phyloP scores from a whole-genome alignment of 306 rosid genomes.

The Malus asiatica region DNA sequence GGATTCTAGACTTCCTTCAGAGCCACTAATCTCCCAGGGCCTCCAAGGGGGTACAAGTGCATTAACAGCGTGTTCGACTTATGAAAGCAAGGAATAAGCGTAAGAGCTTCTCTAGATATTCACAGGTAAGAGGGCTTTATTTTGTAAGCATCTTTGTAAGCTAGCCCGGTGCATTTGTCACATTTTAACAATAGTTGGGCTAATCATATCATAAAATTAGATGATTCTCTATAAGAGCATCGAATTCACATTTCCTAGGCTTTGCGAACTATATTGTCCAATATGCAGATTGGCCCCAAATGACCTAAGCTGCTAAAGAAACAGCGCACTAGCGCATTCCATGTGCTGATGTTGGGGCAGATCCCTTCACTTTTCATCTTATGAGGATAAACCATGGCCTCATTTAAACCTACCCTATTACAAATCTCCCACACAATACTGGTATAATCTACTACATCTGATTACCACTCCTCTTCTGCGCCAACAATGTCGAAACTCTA shows the following conservation, averaged over 20 bases:
- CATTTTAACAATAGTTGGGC: background rate
- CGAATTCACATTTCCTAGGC: constrained; percentile 4
- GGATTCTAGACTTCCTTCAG: too few species aligned
- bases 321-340: constrained; percentile 64
- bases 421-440: constrained; percentile 69
- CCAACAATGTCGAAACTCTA: constrained; percentile 42
- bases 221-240: too few species aligned
- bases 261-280: constrained; percentile 54
- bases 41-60: too few species aligned
- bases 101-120: too few species aligned
- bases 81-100: too few species aligned
- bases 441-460: constrained; percentile 62
- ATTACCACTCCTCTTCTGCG: constrained; percentile 42
- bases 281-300: constrained; percentile 61
- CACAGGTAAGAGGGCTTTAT: too few species aligned
- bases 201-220: too few species aligned
- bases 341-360: constrained; percentile 55
- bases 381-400: constrained; percentile 53
- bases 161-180: too few species aligned
- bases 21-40: too few species aligned
- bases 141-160: too few species aligned
- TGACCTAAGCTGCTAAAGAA: constrained; percentile 70
- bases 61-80: too few species aligned
- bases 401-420: constrained; percentile 48
- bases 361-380: constrained; percentile 55